A percentile compares a stretch with the other conserved stretches of the same genome.
phyloP scores from a whole-genome alignment of 1,284 basidiomycete species.

The Ustilago cynodontis region DNA sequence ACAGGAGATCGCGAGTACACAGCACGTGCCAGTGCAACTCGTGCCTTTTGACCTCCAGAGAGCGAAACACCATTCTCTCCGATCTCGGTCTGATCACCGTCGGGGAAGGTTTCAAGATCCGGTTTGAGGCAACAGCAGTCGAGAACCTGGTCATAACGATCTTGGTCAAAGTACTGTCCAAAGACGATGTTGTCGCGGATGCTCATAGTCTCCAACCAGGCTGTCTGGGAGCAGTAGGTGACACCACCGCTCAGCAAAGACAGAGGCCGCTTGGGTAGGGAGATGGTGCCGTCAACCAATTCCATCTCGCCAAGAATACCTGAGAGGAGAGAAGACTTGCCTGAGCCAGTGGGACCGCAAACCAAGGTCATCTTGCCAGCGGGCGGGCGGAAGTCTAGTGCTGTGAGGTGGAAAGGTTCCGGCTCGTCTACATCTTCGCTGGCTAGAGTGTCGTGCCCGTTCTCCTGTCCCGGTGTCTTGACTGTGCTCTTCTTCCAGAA shows the following conservation, averaged over 20 bases:
- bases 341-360: slow-evolving; percentile 62
- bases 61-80: slow-evolving; percentile 60
- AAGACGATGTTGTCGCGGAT: slow-evolving; percentile 65
- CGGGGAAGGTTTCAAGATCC: slow-evolving; percentile 57
- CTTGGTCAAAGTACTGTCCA: slow-evolving; percentile 43
- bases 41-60: slow-evolving; percentile 62
- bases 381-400: slow-evolving; percentile 45
- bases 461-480: background rate
- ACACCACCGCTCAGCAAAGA: slow-evolving; percentile 34
- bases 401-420: slow-evolving; percentile 46
- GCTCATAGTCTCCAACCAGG: slow-evolving; percentile 58
- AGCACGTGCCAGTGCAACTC: slow-evolving; percentile 61
- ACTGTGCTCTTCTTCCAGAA: slow-evolving; percentile 26
- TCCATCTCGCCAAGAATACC: slow-evolving; percentile 62
- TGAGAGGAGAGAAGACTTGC: slow-evolving; percentile 60
- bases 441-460: background rate
- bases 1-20: slow-evolving; percentile 59
- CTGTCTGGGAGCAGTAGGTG: slow-evolving; percentile 56
- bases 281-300: slow-evolving; percentile 37
- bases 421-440: background rate
- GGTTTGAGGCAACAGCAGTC: slow-evolving; percentile 54
- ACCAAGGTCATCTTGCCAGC: slow-evolving; percentile 52
- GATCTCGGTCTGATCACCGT: slow-evolving; percentile 61
- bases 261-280: slow-evolving; percentile 29
- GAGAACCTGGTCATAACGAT: slow-evolving; percentile 55